phyloP scores from a whole-genome alignment of 2,329 filamentous ascomycete genomes.

The Exophiala alcalophila region DNA sequence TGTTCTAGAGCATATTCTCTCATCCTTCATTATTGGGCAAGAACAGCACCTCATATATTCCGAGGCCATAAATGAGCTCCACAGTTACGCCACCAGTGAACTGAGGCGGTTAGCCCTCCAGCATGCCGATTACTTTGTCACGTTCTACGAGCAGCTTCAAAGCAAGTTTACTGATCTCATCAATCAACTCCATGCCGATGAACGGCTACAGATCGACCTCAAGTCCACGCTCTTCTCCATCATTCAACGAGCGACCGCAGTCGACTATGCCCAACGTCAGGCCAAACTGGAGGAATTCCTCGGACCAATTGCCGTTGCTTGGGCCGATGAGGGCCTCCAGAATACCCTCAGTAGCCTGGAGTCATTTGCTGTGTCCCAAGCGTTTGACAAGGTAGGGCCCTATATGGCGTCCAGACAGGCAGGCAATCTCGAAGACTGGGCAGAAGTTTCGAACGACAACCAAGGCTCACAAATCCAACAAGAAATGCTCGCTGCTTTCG shows the following conservation, averaged over 20 bases:
- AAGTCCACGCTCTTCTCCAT: constrained; percentile 92
- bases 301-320: constrained; percentile 74
- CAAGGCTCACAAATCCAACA: constrained; percentile 77
- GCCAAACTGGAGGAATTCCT: constrained; percentile 73
- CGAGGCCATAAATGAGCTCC: constrained; percentile 85
- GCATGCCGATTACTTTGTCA: constrained; percentile 85
- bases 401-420: constrained; percentile 74
- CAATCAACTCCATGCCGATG: constrained; percentile 68
- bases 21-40: constrained; percentile 72
- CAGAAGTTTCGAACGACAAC: constrained; percentile 68
- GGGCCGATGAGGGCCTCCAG: constrained; percentile 69
- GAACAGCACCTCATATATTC: constrained; percentile 71
- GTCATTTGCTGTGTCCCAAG: constrained; percentile 76
- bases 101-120: constrained; percentile 83
- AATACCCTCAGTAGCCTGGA: constrained; percentile 69
- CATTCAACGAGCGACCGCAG: constrained; percentile 76
- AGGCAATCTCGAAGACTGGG: constrained; percentile 78
- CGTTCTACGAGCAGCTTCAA: constrained; percentile 84
- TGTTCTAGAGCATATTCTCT: constrained; percentile 85
- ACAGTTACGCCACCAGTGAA: constrained; percentile 79
- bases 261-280: constrained; percentile 69
- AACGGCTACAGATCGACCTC: constrained; percentile 80
- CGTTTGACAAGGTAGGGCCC: constrained; percentile 72
- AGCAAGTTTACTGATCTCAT: constrained; percentile 77
- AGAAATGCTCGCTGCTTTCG: constrained; percentile 65